Evolutionary conservation across 202 grass and related monocot genomes (phyloP).

Genomic region (Schoenoplectus tabernaemontani): DNA sequence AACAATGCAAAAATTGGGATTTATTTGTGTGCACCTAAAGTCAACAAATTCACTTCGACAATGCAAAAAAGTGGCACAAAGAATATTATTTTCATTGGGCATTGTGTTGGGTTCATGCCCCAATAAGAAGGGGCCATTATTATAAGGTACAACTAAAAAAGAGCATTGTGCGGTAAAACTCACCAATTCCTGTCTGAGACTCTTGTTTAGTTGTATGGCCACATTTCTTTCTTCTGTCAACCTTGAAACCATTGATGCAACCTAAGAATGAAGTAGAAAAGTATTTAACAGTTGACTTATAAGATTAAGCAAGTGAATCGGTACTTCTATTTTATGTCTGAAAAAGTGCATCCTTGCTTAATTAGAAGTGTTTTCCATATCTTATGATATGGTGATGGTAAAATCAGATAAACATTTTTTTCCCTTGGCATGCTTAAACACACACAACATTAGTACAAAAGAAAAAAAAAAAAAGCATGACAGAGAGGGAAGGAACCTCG

Average conservation of each 20-base stretch:
- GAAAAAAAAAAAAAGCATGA: neutral
- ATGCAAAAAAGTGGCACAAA: neutral
- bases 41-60: neutral
- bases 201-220: constrained; percentile 74
- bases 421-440: too few species aligned
- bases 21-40: neutral
- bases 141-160: neutral
- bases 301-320: neutral
- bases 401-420: neutral
- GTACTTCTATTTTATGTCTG: neutral
- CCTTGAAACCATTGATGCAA: constrained; percentile 51
- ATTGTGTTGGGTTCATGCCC: too few species aligned
- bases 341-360: neutral
- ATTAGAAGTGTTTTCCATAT: neutral
- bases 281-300: neutral
- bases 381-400: neutral
- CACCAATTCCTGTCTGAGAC: constrained; percentile 82
- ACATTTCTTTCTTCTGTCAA: constrained; percentile 72
- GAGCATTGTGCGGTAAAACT: constrained; percentile 27
- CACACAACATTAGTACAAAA: neutral
- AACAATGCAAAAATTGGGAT: neutral
- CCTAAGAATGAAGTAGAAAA: constrained; percentile 38
- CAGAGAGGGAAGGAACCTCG: neutral
- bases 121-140: neutral
- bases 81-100: too few species aligned